Percentiles rank a stretch among this genome's conserved stretches.
Evolutionary conservation across 208 protist species (phyloP).

Genomic region (Leishmania turanica): DNA sequence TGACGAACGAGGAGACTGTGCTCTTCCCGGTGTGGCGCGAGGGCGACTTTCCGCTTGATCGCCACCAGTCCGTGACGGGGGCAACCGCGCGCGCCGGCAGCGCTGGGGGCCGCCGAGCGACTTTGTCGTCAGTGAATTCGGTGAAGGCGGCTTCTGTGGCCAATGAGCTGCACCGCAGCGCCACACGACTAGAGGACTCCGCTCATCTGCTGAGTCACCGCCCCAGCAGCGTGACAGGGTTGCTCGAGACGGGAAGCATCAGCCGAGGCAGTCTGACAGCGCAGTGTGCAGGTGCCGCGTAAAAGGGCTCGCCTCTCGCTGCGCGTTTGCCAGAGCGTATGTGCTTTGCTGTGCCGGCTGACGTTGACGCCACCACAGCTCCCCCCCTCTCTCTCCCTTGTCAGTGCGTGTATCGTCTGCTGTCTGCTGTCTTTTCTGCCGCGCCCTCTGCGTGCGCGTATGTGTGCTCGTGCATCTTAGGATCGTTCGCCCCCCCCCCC

Average conservation of each 20-base stretch:
- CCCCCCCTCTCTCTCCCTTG: background rate
- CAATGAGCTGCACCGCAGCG: constrained; percentile 26
- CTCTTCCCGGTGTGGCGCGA: constrained; percentile 75
- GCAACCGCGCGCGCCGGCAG: constrained; percentile 6
- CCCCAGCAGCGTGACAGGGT: constrained; percentile 1
- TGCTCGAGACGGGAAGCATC: constrained; percentile 18
- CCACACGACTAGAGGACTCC: constrained; percentile 15
- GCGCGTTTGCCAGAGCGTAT: background rate
- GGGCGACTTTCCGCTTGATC: constrained; percentile 58
- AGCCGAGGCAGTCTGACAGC: constrained; percentile 13
- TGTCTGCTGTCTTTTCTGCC: too few relatives aligned
- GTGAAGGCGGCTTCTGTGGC: constrained; percentile 13
- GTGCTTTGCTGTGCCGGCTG: background rate
- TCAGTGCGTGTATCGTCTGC: background rate
- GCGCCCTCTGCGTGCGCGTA: background rate
- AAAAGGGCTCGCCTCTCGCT: background rate
- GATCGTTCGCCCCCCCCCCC: background rate
- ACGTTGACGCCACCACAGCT: background rate
- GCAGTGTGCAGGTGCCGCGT: constrained; percentile 1
- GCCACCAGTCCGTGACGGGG: constrained; percentile 18
- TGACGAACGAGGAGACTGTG: constrained; percentile 21
- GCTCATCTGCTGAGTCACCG: constrained; percentile 11
- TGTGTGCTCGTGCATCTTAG: background rate
- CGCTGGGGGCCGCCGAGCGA: constrained; percentile 14
- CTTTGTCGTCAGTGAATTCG: constrained; percentile 10